Evolutionary conservation across 768 basidiomycete genomes (phyloP).

Genomic region (Infundibulicybe gibba): DNA sequence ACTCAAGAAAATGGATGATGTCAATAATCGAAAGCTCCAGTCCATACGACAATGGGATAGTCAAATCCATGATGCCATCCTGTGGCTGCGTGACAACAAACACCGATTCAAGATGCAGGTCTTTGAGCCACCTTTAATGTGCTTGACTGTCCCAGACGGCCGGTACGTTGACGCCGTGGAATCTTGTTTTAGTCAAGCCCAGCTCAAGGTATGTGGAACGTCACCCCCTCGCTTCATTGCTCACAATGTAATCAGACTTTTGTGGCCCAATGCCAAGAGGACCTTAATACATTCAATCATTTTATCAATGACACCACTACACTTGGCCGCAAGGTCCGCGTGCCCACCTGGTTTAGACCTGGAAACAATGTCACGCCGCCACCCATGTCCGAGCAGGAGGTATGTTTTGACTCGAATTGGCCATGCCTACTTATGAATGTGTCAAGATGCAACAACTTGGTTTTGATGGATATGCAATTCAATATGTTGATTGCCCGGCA

Average conservation of each 20-base stretch:
- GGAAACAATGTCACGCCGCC: constrained; percentile 22
- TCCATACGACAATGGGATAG: constrained; percentile 49
- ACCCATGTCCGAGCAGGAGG: constrained; percentile 61
- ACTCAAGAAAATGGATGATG: constrained; percentile 49
- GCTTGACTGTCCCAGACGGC: constrained; percentile 63
- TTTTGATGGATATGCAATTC: constrained; percentile 83
- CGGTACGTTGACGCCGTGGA: constrained; percentile 70
- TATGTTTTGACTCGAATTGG: constrained; percentile 19
- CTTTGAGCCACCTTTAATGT: constrained; percentile 82
- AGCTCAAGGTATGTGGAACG: constrained; percentile 58
- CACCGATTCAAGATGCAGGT: constrained; percentile 73
- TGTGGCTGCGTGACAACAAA: constrained; percentile 70
- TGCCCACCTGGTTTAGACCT: constrained; percentile 66
- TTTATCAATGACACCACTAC: constrained; percentile 63
- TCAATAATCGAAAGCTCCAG: constrained; percentile 55
- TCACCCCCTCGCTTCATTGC: neutral
- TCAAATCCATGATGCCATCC: constrained; percentile 59
- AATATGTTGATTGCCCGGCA: constrained; percentile 74
- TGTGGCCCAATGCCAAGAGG: constrained; percentile 79
- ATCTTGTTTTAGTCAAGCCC: constrained; percentile 53
- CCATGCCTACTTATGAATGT: neutral
- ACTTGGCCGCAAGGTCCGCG: constrained; percentile 45
- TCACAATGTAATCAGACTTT: constrained; percentile 55
- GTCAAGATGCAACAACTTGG: constrained; percentile 55
- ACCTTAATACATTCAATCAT: constrained; percentile 68